A percentile compares a stretch with the other conserved stretches of the same genome.
Evolutionary conservation across 352 stramenopile genomes (phyloP).

Genomic region (Phytopythium litorale): DNA sequence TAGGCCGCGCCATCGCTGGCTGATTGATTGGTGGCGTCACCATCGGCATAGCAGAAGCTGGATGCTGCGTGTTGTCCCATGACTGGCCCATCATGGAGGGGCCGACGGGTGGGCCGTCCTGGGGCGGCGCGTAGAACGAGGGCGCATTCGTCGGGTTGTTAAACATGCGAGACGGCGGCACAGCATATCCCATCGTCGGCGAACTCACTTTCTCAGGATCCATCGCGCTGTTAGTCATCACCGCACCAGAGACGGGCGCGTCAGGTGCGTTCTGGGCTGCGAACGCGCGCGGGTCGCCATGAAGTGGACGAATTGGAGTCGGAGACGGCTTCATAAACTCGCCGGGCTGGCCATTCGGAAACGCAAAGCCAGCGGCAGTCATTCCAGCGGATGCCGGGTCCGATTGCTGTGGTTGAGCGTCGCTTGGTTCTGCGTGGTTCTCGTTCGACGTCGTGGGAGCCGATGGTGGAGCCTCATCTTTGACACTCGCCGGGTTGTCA

Average conservation of each 20-base stretch:
- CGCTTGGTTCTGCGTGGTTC: neutral
- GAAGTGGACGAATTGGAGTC: constrained; percentile 70
- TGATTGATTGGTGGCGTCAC: neutral
- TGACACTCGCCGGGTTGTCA: neutral
- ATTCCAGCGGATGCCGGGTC: neutral
- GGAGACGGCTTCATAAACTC: constrained; percentile 64
- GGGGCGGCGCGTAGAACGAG: constrained; percentile 54
- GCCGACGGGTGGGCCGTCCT: constrained; percentile 36
- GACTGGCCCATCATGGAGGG: constrained; percentile 29
- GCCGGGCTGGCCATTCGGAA: neutral
- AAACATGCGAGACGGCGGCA: constrained; percentile 57
- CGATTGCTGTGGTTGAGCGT: neutral
- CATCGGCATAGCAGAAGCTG: neutral
- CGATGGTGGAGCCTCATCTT: neutral
- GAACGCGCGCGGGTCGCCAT: constrained; percentile 54
- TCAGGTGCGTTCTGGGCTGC: constrained; percentile 2
- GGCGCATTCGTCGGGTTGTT: constrained; percentile 45
- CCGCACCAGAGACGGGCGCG: neutral
- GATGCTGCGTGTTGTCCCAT: constrained; percentile 17
- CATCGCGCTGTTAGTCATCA: neutral
- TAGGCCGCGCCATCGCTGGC: constrained; percentile 3
- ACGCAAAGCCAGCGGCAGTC: neutral
- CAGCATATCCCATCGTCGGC: constrained; percentile 14
- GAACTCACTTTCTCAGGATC: neutral
- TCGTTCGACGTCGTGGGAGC: neutral